These are phyloP conservation scores for Cercophora samala DNA, from an alignment of 495 filamentous ascomycete genomes.

Conservation along the genomic window DNA sequence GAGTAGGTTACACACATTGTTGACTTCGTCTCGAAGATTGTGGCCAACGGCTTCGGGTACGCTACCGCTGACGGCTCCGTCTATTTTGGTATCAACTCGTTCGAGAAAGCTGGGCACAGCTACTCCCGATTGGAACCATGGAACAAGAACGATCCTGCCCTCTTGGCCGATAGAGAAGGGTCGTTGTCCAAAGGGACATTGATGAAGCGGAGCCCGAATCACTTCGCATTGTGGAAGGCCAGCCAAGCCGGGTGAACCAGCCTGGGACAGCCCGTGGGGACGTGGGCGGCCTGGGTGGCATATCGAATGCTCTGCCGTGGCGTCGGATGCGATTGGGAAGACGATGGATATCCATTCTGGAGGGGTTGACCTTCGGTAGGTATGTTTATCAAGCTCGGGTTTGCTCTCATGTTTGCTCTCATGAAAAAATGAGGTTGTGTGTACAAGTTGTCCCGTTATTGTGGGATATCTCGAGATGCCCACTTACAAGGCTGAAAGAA, in stretches of 20 bases:
- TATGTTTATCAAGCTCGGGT: too few relatives aligned
- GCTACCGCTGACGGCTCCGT: not conserved
- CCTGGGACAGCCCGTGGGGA: conserved; percentile 71
- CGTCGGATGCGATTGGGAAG: conserved; percentile 64
- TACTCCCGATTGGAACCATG: conserved; percentile 63
- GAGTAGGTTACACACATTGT: not conserved
- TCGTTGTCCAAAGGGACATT: conserved; percentile 45
- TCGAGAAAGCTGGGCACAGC: conserved; percentile 62
- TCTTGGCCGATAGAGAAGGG: conserved; percentile 76
- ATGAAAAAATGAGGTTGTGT: too few relatives aligned
- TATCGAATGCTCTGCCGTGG: conserved; percentile 86
- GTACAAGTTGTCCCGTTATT: too few relatives aligned
- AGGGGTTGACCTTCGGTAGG: conserved; percentile 69
- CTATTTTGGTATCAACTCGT: conserved; percentile 58
- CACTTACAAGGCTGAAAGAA: too few relatives aligned
- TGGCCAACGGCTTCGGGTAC: not conserved
- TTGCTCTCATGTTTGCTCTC: too few relatives aligned
- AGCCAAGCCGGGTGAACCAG: conserved; percentile 75
- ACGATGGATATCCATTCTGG: conserved; percentile 76
- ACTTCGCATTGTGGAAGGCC: conserved; percentile 79
- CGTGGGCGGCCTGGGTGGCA: conserved; percentile 76
- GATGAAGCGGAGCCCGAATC: conserved; percentile 51
- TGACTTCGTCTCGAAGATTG: not conserved
- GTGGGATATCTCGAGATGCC: too few relatives aligned
- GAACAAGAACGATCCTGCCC: conserved; percentile 65